Conservation (phyloP, 345 rosid species). For the Raphanus raphanistrum region DNA sequence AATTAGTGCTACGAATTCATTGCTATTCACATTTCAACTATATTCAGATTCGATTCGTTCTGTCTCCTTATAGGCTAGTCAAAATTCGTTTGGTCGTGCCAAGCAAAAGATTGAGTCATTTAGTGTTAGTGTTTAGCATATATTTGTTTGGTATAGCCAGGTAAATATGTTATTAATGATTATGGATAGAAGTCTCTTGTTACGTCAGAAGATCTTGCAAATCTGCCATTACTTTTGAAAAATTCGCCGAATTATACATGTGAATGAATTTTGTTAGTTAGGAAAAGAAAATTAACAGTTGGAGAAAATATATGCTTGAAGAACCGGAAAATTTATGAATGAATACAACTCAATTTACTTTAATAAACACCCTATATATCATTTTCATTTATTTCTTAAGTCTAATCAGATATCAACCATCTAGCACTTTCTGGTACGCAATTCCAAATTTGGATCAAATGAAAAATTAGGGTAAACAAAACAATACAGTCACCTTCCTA, state of each 20-base stretch:
- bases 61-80: not conserved
- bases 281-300: not conserved
- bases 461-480: constrained; percentile 6
- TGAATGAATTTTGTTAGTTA: not conserved
- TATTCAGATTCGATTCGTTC: constrained; percentile 14
- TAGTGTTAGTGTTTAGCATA: not conserved
- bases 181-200: not conserved
- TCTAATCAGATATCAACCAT: not conserved
- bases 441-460: not conserved
- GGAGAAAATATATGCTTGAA: not conserved
- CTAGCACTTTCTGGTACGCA: not conserved
- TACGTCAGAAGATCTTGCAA: not conserved
- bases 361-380: not conserved
- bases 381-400: not conserved
- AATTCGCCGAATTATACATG: not conserved
- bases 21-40: constrained; percentile 12
- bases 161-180: not conserved
- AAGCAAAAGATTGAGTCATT: not conserved
- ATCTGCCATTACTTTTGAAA: not conserved
- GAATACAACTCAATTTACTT: not conserved
- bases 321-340: constrained; percentile 4
- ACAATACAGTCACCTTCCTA: constrained; percentile 14
- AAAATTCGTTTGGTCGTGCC: constrained; percentile 11
- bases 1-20: constrained; percentile 6
- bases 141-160: not conserved